phyloP scores from a whole-genome alignment of 208 protist species.

The Crithidia bombi region DNA sequence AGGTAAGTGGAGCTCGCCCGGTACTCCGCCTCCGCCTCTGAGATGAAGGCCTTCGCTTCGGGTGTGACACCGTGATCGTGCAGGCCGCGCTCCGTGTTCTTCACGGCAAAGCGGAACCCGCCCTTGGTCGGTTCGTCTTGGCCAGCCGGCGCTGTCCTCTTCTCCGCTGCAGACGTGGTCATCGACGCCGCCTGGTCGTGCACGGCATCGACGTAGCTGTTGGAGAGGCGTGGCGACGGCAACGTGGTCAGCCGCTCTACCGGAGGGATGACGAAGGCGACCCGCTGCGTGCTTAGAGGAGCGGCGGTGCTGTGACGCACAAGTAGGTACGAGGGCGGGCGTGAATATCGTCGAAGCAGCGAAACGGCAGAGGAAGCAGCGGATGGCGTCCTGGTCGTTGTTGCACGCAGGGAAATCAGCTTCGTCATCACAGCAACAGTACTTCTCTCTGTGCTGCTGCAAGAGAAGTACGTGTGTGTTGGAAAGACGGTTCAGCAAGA shows the following conservation, averaged over 20 bases:
- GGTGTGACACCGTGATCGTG: constrained; percentile 75
- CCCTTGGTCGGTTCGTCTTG: too few relatives aligned
- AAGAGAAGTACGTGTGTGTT: too few relatives aligned
- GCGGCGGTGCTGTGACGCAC: neutral
- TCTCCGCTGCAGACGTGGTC: neutral
- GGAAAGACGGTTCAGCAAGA: too few relatives aligned
- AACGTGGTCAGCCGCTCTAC: constrained; percentile 41
- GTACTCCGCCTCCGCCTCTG: constrained; percentile 78
- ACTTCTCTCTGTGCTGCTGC: too few relatives aligned
- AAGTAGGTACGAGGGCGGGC: neutral
- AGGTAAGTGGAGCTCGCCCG: constrained; percentile 55
- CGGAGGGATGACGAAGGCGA: constrained; percentile 34
- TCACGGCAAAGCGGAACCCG: constrained; percentile 59
- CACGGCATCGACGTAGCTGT: constrained; percentile 11
- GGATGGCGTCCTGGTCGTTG: too few relatives aligned
- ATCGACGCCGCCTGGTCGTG: neutral
- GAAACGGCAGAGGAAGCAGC: too few relatives aligned
- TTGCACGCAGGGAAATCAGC: too few relatives aligned
- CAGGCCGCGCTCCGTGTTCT: constrained; percentile 54
- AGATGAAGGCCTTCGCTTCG: constrained; percentile 58
- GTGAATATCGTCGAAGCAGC: neutral
- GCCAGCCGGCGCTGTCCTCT: too few relatives aligned
- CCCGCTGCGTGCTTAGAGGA: neutral
- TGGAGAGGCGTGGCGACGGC: constrained; percentile 24
- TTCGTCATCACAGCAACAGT: too few relatives aligned